These are phyloP conservation scores for Graphiopsis chlorocephala DNA, from an alignment of 2,329 filamentous ascomycete species.

Conservation along the genomic window DNA sequence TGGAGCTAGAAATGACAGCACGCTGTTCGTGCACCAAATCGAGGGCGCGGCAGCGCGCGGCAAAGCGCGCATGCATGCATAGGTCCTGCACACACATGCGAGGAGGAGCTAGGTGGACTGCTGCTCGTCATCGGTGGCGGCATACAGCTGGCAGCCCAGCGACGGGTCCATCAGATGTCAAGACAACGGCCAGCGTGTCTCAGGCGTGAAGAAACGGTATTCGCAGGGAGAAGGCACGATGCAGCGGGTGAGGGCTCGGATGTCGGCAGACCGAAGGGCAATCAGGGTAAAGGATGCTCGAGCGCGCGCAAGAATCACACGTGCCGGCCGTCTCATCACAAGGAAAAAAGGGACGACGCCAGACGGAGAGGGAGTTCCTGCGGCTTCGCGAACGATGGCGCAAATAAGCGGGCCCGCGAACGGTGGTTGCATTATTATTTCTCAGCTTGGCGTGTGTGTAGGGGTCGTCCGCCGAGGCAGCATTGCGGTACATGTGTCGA, in stretches of 20 bases:
- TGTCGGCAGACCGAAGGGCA: constrained; percentile 7
- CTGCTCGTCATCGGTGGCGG: constrained; percentile 8
- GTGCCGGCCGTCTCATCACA: constrained; percentile 12
- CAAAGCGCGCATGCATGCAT: constrained; percentile 9
- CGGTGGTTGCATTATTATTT: background rate
- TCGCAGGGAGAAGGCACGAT: background rate
- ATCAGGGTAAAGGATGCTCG: background rate
- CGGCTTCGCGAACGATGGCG: constrained; percentile 10
- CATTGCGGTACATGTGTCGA: background rate
- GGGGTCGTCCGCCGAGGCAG: constrained; percentile 3
- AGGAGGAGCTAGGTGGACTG: background rate
- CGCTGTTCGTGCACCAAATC: background rate
- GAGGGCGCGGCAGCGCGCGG: constrained; percentile 3
- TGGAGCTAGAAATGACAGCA: constrained; percentile 13
- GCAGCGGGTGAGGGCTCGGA: constrained; percentile 5
- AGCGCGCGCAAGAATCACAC: background rate
- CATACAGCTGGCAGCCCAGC: constrained; percentile 5
- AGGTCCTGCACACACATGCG: background rate
- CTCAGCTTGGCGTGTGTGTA: constrained; percentile 14
- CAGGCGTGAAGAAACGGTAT: constrained; percentile 13
- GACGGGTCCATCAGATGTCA: too few species aligned
- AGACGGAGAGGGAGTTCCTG: background rate
- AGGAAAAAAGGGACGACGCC: background rate
- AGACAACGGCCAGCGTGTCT: background rate
- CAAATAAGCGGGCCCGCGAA: constrained; percentile 6